Evolutionary conservation across 257 asterid genomes (phyloP).

Genomic region (Ophiorrhiza pumila): DNA sequence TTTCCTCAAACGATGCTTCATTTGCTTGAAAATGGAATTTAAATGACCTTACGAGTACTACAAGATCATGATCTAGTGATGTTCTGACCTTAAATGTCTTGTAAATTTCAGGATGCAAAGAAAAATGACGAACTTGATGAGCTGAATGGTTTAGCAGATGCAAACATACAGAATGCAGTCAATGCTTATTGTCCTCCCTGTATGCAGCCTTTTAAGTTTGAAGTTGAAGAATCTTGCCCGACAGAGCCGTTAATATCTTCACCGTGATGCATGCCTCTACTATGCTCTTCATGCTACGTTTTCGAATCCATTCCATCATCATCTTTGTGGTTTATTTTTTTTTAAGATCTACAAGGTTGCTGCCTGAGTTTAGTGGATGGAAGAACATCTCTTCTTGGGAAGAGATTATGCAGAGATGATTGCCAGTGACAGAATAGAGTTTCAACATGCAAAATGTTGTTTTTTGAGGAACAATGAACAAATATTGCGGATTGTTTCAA

Average conservation of each 20-base stretch:
- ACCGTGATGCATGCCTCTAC: not conserved
- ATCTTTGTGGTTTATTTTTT: no score
- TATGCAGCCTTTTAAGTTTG: constrained; percentile 46
- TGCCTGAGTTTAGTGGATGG: not conserved
- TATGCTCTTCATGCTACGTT: not conserved
- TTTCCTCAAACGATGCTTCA: not conserved
- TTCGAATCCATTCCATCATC: not conserved
- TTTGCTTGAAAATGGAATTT: not conserved
- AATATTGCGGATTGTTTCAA: not conserved
- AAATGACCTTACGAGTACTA: not conserved
- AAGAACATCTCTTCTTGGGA: not conserved
- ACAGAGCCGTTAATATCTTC: not conserved
- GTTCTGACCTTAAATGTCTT: not conserved
- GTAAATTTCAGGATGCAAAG: constrained; percentile 74
- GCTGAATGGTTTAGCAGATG: constrained; percentile 51
- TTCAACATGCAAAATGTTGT: no score
- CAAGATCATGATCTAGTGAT: no score
- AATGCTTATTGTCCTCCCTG: constrained; percentile 87
- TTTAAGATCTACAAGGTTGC: not conserved
- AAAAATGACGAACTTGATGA: constrained; percentile 69
- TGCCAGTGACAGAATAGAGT: no score
- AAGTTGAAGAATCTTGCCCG: constrained; percentile 45
- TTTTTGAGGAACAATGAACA: no score
- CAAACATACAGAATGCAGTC: constrained; percentile 44
- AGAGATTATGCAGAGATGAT: not conserved